These are phyloP conservation scores for Cicer cuneatum DNA, from an alignment of 306 rosid genomes.

Conservation along the genomic window DNA sequence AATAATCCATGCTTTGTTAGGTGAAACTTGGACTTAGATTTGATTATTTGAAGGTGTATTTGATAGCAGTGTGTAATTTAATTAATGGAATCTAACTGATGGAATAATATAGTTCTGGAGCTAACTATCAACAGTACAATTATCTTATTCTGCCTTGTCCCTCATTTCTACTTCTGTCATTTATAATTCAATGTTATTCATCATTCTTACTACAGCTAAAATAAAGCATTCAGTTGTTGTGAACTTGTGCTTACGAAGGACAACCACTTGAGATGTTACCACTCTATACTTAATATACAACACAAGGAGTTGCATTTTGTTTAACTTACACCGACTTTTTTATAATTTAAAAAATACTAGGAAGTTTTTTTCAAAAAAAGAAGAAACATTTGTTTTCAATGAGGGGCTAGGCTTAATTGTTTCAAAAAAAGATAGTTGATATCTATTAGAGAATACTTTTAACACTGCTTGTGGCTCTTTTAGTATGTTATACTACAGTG, in stretches of 20 bases:
- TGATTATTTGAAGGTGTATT: conserved; percentile 34
- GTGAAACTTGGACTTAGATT: conserved; percentile 12
- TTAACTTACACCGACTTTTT: not conserved
- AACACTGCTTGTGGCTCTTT: conserved; percentile 9
- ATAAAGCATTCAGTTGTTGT: conserved; percentile 12
- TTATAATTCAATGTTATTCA: conserved; percentile 6
- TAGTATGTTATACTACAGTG: conserved; percentile 19
- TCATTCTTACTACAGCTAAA: conserved; percentile 6
- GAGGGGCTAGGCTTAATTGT: too few species aligned
- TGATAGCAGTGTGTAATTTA: conserved; percentile 28
- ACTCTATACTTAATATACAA: not conserved
- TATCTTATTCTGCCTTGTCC: not conserved
- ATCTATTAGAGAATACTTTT: conserved; percentile 1
- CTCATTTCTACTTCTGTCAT: conserved; percentile 20
- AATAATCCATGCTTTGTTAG: conserved; percentile 1
- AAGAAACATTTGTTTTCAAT: not conserved
- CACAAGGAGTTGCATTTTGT: conserved; percentile 17
- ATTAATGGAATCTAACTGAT: conserved; percentile 27
- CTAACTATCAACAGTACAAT: conserved; percentile 42
- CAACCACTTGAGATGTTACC: conserved; percentile 19
- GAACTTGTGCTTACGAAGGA: conserved; percentile 15
- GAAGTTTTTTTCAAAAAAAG: not conserved
- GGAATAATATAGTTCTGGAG: conserved; percentile 22
- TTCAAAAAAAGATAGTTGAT: conserved; percentile 1
- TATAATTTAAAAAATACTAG: not conserved